Percentiles rank a stretch among this genome's conserved stretches.
Evolutionary conservation across 2,329 filamentous ascomycete species (phyloP).

Genomic region (Aspergillus sp.): DNA sequence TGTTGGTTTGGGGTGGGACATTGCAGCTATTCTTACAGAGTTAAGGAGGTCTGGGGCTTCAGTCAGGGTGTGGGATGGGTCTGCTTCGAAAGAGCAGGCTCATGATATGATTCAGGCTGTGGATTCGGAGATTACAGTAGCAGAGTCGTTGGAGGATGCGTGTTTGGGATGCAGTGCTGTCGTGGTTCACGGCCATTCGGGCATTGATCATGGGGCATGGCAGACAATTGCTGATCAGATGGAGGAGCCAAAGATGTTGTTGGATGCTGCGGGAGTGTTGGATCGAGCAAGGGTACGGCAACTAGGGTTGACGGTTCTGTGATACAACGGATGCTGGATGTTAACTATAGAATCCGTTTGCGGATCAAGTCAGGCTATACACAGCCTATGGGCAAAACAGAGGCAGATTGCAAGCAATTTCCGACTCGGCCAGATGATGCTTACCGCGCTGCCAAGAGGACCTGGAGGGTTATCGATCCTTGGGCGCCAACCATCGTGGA

Average conservation of each 20-base stretch:
- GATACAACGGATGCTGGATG: background rate
- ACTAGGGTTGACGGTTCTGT: conserved; percentile 16
- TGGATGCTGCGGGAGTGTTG: conserved; percentile 10
- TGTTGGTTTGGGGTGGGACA: background rate
- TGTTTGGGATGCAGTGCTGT: conserved; percentile 15
- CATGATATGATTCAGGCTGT: background rate
- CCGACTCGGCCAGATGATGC: too few relatives aligned
- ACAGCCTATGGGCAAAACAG: too few relatives aligned
- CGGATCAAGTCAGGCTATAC: too few relatives aligned
- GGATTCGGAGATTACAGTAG: conserved; percentile 7
- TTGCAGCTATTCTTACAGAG: conserved; percentile 3
- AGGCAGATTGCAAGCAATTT: too few relatives aligned
- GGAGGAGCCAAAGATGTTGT: conserved; percentile 9
- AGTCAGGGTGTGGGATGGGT: conserved; percentile 3
- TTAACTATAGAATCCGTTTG: too few relatives aligned
- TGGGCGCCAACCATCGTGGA: too few relatives aligned
- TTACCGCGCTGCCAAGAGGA: too few relatives aligned
- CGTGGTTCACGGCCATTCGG: conserved; percentile 7
- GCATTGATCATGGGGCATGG: conserved; percentile 8
- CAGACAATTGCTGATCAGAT: conserved; percentile 10
- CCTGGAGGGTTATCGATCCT: too few relatives aligned
- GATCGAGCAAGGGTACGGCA: conserved; percentile 16
- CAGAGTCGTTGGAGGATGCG: conserved; percentile 9
- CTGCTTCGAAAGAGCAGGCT: background rate
- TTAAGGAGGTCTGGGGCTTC: conserved; percentile 7